phyloP scores from a whole-genome alignment of 208 protist species.

The Trypanosoma conorhini region DNA sequence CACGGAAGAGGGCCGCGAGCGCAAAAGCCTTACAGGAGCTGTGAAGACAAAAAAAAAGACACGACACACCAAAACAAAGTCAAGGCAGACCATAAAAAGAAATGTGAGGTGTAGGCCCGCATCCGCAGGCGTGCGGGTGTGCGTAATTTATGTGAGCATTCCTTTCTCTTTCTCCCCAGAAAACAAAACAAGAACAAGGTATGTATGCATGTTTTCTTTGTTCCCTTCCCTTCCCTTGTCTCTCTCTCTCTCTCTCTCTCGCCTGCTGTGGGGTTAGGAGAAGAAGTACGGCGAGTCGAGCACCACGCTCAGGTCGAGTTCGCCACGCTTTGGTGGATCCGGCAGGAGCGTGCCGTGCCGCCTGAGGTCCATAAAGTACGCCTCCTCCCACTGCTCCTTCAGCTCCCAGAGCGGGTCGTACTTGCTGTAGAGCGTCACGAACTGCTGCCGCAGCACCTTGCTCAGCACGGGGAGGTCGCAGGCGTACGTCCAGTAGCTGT shows the following conservation, averaged over 20 bases:
- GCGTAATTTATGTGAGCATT: no score
- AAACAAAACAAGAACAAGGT: constrained; percentile 5
- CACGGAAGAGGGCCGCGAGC: not conserved
- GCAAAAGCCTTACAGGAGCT: not conserved
- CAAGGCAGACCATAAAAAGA: not conserved
- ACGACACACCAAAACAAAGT: not conserved
- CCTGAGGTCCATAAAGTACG: constrained; percentile 84
- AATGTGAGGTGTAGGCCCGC: not conserved
- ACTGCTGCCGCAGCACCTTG: constrained; percentile 94
- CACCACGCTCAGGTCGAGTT: constrained; percentile 85
- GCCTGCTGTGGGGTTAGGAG: constrained; percentile 43
- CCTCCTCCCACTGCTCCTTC: constrained; percentile 93
- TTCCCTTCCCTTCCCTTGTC: not conserved
- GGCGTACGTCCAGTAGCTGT: constrained; percentile 99
- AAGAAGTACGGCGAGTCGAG: constrained; percentile 93
- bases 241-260: not conserved
- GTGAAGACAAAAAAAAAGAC: not conserved
- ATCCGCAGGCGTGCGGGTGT: not conserved
- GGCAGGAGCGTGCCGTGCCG: constrained; percentile 83
- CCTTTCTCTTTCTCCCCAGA: no score
- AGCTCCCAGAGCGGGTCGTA: constrained; percentile 92
- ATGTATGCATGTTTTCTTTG: not conserved
- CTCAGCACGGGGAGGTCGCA: constrained; percentile 93
- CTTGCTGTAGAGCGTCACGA: constrained; percentile 95
- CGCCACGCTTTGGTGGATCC: constrained; percentile 86